phyloP scores from a whole-genome alignment of 2,329 filamentous ascomycete genomes.

The Hymenoscyphus linearis region DNA sequence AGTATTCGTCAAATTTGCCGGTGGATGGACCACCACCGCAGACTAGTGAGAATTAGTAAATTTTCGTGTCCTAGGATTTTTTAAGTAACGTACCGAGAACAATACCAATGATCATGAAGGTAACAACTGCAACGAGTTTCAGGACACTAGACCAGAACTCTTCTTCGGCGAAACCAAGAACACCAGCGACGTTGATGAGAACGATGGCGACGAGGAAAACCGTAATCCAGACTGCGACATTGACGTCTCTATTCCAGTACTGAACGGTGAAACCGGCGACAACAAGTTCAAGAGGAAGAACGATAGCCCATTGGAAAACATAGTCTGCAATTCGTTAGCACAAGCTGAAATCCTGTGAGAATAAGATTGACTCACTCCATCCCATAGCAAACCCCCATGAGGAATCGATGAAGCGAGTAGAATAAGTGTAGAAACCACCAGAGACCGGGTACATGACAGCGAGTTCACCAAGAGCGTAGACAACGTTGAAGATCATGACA shows the following conservation, averaged over 20 bases:
- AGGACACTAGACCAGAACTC: slow-evolving; percentile 82
- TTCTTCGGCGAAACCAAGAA: slow-evolving; percentile 81
- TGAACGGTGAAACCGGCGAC: slow-evolving; percentile 76
- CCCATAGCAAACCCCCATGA: slow-evolving; percentile 94
- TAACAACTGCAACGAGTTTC: slow-evolving; percentile 78
- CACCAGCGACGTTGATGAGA: slow-evolving; percentile 78
- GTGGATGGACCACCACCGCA: slow-evolving; percentile 65
- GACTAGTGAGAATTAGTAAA: slow-evolving; percentile 37
- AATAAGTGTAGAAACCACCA: slow-evolving; percentile 85
- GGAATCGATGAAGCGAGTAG: slow-evolving; percentile 87
- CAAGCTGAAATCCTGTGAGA: not conserved
- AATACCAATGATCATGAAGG: slow-evolving; percentile 64
- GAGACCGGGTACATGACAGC: slow-evolving; percentile 85
- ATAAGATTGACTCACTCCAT: slow-evolving; percentile 48
- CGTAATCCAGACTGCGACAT: slow-evolving; percentile 68
- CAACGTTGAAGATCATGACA: slow-evolving; percentile 68
- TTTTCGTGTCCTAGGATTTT: not conserved
- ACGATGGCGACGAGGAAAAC: slow-evolving; percentile 74
- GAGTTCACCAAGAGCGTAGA: slow-evolving; percentile 85
- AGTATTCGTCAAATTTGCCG: slow-evolving; percentile 62
- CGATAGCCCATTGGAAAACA: slow-evolving; percentile 78
- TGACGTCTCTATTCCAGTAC: slow-evolving; percentile 61
- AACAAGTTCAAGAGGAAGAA: slow-evolving; percentile 79
- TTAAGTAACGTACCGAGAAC: slow-evolving; percentile 10
- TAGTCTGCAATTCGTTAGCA: slow-evolving; percentile 49